Base-by-base conservation (phyloP, 1,284 basidiomycete genomes). In the Tranzscheliella williamsii region DNA sequence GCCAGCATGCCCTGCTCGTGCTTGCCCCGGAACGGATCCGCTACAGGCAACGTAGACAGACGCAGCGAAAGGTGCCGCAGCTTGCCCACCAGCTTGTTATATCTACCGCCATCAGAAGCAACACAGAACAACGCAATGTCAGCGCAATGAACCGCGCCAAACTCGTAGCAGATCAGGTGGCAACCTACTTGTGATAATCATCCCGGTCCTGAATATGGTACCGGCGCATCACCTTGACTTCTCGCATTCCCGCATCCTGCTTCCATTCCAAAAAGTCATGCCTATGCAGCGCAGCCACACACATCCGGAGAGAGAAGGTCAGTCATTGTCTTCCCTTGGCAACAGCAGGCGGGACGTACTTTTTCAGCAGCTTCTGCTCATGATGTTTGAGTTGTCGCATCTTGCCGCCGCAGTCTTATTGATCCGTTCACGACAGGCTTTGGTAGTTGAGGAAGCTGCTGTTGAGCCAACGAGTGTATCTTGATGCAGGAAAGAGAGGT, bases 1-100 rank as follows among this genome's bases (percentile, higher is more conserved):
- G 88, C 86, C 41, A 99, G 85, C 38, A 98, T 83, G 70, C 89
- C 86, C 27, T 81, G 84, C 80, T 99, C 90, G 84, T 90, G 90
- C 60, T 87, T 85, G 13, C 85, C 66, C 18, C 95, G 85, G 79
- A 91, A 92, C 2, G 92, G 89, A 79, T 98, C 94, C 60, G 90
- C 85, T 0, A 91, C 83, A 0, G 94, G 90, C 6, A 99, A 84
- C 26, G 91, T 82, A 29, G 92, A 88, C 49, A 97, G 79, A 18
- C 90, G 86, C 79, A 96, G 91, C 1, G 91, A 88, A 73, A 89
- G 86, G 13, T 87, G 85, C 32, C 91, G 85, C 32, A 97, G 81
- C 8, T 87, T 85, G 33, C 95, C 95, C 65, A 89, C 92, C 17
- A 99, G 83, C 78, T 89, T 91, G 83, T 98, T 98, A 83, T 98